Percentiles rank a stretch among this genome's conserved stretches.
Evolutionary conservation across 805 yeast species (phyloP).

Genomic region (Pichia manshurica): DNA sequence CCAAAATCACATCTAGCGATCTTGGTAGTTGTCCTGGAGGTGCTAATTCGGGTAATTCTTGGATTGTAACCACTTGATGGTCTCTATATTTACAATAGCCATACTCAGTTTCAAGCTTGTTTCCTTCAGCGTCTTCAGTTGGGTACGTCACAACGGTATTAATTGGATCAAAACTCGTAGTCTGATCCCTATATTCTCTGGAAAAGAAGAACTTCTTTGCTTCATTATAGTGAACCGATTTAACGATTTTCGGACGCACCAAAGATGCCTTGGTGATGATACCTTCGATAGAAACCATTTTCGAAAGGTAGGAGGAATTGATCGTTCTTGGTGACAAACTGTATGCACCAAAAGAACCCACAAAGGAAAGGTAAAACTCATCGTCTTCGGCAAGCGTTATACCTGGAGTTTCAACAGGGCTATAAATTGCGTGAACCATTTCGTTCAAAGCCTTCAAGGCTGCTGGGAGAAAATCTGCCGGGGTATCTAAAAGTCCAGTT

Average conservation of each 20-base stretch:
- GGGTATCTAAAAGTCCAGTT: slow-evolving; percentile 65
- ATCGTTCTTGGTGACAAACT: slow-evolving; percentile 84
- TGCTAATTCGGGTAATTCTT: slow-evolving; percentile 96
- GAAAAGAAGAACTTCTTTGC: slow-evolving; percentile 79
- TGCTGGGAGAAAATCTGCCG: slow-evolving; percentile 85
- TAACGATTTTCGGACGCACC: slow-evolving; percentile 84
- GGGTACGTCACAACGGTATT: slow-evolving; percentile 85
- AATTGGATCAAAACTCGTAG: slow-evolving; percentile 82
- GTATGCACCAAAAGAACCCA: slow-evolving; percentile 88
- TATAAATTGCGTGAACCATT: slow-evolving; percentile 66
- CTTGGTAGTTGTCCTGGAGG: slow-evolving; percentile 98
- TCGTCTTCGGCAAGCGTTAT: slow-evolving; percentile 53
- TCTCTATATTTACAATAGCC: slow-evolving; percentile 91
- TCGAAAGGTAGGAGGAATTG: slow-evolving; percentile 68
- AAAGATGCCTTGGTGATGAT: slow-evolving; percentile 91
- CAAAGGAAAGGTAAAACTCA: slow-evolving; percentile 69
- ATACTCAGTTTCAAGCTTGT: slow-evolving; percentile 82
- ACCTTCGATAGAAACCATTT: slow-evolving; percentile 85
- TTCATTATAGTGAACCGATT: slow-evolving; percentile 91
- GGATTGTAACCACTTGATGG: slow-evolving; percentile 88
- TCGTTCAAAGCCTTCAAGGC: slow-evolving; percentile 82
- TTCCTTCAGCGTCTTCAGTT: slow-evolving; percentile 86
- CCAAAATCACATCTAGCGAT: slow-evolving; percentile 84
- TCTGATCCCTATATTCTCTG: slow-evolving; percentile 87
- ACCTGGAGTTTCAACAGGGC: slow-evolving; percentile 49